A percentile compares a stretch with the other conserved stretches of the same genome.
Conservation (phyloP, 306 rosid genomes). For the Vigna hirtella region DNA sequence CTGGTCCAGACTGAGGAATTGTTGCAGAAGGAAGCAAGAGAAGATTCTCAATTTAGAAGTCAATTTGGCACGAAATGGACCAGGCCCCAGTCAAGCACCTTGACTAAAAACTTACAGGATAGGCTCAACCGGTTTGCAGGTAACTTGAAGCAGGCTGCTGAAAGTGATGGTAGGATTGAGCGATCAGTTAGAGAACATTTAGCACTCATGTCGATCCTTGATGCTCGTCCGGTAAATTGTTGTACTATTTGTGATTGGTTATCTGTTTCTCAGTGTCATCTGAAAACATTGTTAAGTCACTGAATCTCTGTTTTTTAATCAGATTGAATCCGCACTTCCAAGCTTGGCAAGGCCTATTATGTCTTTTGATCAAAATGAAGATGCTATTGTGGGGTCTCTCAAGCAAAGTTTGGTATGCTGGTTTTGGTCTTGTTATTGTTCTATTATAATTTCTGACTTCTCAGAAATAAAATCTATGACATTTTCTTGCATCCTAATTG, state of each 20-base stretch:
- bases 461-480: constrained; percentile 20
- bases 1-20: constrained; percentile 89
- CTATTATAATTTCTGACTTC: constrained; percentile 30
- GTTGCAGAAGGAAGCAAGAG: constrained; percentile 92
- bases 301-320: constrained; percentile 40
- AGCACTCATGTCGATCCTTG: constrained; percentile 88
- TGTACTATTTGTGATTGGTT: constrained; percentile 13
- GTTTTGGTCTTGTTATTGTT: constrained; percentile 32
- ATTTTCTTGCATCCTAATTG: constrained; percentile 27
- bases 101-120: constrained; percentile 95
- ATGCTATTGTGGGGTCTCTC: constrained; percentile 89
- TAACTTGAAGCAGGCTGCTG: constrained; percentile 97
- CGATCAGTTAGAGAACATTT: constrained; percentile 87
- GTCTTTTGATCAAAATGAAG: constrained; percentile 99
- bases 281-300: constrained; percentile 23
- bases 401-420: constrained; percentile 91
- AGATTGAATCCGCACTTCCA: constrained; percentile 99
- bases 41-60: constrained; percentile 91
- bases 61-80: constrained; percentile 98
- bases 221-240: constrained; percentile 80
- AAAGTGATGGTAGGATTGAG: constrained; percentile 92
- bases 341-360: constrained; percentile 94
- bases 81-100: constrained; percentile 93
- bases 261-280: constrained; percentile 36
- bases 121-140: constrained; percentile 91